Conservation (phyloP, 2,329 filamentous ascomycete genomes). For the Plenodomus lindquistii region DNA sequence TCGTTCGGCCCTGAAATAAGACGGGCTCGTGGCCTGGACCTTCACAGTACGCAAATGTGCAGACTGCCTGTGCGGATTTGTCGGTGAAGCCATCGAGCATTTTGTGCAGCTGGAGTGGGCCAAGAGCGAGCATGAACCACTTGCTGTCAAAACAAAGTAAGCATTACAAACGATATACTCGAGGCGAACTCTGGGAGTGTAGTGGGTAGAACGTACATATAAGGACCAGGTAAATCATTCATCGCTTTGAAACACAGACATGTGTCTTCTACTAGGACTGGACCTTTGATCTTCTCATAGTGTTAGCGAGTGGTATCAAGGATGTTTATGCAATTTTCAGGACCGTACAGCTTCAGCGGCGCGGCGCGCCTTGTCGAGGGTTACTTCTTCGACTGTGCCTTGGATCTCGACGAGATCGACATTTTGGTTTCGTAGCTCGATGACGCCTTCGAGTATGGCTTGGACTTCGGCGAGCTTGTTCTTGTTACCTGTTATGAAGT, state of each 20-base stretch:
- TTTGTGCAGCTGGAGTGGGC: slow-evolving; percentile 85
- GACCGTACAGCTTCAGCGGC: slow-evolving; percentile 74
- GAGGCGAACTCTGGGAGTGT: too few species aligned
- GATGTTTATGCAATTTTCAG: background rate
- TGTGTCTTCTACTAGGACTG: slow-evolving; percentile 94
- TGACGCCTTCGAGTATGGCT: slow-evolving; percentile 73
- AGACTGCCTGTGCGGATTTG: slow-evolving; percentile 90
- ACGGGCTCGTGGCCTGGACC: slow-evolving; percentile 83
- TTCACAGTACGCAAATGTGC: slow-evolving; percentile 89
- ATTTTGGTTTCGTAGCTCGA: slow-evolving; percentile 73
- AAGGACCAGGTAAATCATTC: slow-evolving; percentile 88
- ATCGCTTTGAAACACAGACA: slow-evolving; percentile 91
- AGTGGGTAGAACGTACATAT: slow-evolving; percentile 73
- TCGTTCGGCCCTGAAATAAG: slow-evolving; percentile 88
- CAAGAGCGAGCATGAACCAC: slow-evolving; percentile 86
- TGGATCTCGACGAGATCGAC: slow-evolving; percentile 89
- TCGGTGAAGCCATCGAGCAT: slow-evolving; percentile 86
- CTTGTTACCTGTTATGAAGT: slow-evolving; percentile 96
- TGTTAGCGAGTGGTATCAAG: background rate
- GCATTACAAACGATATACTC: background rate
- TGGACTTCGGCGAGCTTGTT: slow-evolving; percentile 89
- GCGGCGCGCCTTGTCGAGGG: slow-evolving; percentile 79
- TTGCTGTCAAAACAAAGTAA: slow-evolving; percentile 63
- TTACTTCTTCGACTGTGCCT: slow-evolving; percentile 89
- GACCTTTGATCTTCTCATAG: slow-evolving; percentile 68